A percentile compares a stretch with the other conserved stretches of the same genome.
phyloP scores from a whole-genome alignment of 169 alveolate species.

The Babesia divergens region DNA sequence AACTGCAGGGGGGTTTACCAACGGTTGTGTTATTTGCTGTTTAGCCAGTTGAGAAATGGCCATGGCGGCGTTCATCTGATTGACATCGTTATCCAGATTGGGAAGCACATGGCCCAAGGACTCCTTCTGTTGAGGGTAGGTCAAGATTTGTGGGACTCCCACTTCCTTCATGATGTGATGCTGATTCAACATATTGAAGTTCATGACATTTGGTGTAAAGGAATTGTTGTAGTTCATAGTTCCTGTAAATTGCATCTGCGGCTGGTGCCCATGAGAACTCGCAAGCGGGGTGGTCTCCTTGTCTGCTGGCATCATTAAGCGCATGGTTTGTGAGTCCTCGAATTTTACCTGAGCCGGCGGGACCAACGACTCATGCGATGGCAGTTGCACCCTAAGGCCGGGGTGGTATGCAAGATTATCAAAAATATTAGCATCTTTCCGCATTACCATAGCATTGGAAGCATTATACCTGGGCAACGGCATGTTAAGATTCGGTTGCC shows the following conservation, averaged over 20 bases:
- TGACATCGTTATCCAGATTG: neutral
- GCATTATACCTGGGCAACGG: neutral
- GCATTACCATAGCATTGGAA: neutral
- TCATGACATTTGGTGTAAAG: slow-evolving; percentile 10
- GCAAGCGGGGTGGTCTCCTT: neutral
- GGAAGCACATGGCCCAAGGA: neutral
- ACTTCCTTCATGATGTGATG: slow-evolving; percentile 1
- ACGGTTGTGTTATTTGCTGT: neutral
- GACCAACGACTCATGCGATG: slow-evolving; percentile 9
- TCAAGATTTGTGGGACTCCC: neutral
- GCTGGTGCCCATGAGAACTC: neutral
- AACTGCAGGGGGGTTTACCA: neutral
- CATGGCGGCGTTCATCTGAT: neutral
- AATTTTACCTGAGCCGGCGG: neutral
- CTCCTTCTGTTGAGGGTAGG: neutral
- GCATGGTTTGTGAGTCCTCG: neutral
- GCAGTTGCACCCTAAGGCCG: slow-evolving; percentile 10
- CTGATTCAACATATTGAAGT: neutral
- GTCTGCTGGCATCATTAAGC: neutral
- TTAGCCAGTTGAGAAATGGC: neutral
- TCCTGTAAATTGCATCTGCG: neutral
- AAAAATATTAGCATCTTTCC: neutral
- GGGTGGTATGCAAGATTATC: slow-evolving; percentile 17
- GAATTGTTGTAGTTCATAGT: neutral
- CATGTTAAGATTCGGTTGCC: neutral